Percentiles rank a stretch among this genome's conserved stretches.
Conservation (phyloP, 164 flowering plant genomes). For the Magnolia sinica region DNA sequence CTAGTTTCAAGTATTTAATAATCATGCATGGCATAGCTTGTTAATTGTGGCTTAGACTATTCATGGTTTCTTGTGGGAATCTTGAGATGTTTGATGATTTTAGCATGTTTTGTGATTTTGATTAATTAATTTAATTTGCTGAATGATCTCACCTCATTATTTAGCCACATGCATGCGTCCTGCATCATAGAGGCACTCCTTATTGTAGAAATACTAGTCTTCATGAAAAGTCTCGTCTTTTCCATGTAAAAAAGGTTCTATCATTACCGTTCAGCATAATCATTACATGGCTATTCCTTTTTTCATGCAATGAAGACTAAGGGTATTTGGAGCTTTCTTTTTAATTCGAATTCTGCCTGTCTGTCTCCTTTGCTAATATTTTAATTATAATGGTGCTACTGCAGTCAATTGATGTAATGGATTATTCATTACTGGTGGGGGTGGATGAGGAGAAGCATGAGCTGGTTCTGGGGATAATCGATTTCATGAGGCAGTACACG, state of each 20-base stretch:
- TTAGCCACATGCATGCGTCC: no score
- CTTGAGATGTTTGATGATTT: no score
- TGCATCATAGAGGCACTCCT: no score
- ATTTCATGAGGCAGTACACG: slow-evolving; percentile 97
- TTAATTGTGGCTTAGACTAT: no score
- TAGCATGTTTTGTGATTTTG: no score
- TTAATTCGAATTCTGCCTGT: background rate
- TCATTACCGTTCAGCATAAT: background rate
- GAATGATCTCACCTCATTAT: no score
- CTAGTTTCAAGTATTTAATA: no score
- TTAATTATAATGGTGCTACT: background rate
- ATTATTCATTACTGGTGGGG: slow-evolving; percentile 91
- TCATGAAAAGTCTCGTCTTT: background rate
- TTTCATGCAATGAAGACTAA: background rate
- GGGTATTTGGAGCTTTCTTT: no score
- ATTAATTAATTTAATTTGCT: no score
- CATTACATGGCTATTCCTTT: background rate
- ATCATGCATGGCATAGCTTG: no score
- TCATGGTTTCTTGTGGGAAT: no score
- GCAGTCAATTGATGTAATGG: slow-evolving; percentile 97
- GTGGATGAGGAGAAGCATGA: slow-evolving; percentile 90
- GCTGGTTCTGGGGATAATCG: slow-evolving; percentile 91
- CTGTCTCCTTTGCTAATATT: background rate
- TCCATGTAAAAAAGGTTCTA: background rate
- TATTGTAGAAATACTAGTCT: no score